A percentile compares a stretch with the other conserved stretches of the same genome.
These are phyloP conservation scores for Crithidia mellificae DNA, from an alignment of 208 protist species.

Conservation along the genomic window DNA sequence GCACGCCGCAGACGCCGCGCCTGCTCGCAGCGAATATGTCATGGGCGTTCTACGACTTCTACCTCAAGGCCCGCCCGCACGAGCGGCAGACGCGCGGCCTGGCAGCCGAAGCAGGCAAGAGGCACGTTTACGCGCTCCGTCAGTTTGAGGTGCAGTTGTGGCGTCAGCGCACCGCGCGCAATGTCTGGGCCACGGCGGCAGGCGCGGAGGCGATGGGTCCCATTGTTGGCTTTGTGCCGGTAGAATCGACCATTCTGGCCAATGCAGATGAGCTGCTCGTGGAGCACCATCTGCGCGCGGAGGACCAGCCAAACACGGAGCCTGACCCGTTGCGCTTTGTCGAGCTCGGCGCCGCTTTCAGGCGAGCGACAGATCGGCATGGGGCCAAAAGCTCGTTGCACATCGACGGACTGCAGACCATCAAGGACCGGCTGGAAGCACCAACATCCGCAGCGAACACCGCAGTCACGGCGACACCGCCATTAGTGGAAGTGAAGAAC, in stretches of 20 bases:
- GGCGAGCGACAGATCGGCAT: background rate
- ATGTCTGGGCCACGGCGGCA: conserved; percentile 14
- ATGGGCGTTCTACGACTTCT: conserved; percentile 18
- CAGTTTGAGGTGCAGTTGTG: conserved; percentile 35
- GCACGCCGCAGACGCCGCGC: conserved; percentile 5
- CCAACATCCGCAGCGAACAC: background rate
- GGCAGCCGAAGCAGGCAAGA: background rate
- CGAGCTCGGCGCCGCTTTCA: conserved; percentile 1
- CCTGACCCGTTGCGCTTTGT: conserved; percentile 17
- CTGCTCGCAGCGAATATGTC: conserved; percentile 19
- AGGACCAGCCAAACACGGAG: conserved; percentile 10
- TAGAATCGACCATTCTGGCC: conserved; percentile 22
- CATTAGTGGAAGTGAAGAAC: background rate
- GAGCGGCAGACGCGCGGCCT: background rate
- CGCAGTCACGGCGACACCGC: background rate
- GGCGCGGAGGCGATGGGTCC: background rate
- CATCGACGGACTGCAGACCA: conserved; percentile 8
- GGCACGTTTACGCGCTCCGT: conserved; percentile 3
- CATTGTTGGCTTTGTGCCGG: conserved; percentile 24
- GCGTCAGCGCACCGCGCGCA: conserved; percentile 31
- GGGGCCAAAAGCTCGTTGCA: background rate
- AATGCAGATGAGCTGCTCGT: conserved; percentile 42
- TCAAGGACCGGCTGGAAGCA: background rate
- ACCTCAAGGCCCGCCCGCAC: background rate
- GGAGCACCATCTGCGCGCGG: conserved; percentile 21